Evolutionary conservation across 139 green algal genomes (phyloP).

Genomic region (Chlorella ohadii): DNA sequence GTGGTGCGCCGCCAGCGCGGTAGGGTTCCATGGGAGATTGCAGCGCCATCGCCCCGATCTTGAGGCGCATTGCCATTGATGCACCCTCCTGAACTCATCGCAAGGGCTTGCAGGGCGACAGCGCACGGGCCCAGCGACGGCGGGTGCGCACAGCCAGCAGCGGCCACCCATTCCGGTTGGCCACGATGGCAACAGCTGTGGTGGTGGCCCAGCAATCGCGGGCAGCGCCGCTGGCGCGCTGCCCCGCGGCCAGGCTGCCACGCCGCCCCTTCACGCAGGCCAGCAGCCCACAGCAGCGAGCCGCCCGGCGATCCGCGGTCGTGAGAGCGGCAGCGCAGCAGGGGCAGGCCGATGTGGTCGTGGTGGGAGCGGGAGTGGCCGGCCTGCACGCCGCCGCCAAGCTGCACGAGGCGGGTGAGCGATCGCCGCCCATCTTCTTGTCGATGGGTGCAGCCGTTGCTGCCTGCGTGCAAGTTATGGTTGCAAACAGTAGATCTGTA

Average conservation of each 20-base stretch:
- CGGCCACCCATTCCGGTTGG: no score
- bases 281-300: neutral
- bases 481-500: no score
- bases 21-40: no score
- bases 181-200: no score
- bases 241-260: neutral
- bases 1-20: no score
- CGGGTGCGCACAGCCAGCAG: no score
- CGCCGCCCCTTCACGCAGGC: neutral
- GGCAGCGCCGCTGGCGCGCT: neutral
- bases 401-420: constrained; percentile 15
- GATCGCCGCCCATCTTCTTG: neutral
- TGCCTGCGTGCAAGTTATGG: neutral
- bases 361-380: constrained; percentile 19
- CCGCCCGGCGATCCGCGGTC: neutral
- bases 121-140: no score
- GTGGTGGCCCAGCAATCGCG: no score
- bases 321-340: neutral
- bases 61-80: no score
- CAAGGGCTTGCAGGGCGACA: no score
- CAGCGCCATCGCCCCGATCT: no score
- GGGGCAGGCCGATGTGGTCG: constrained; percentile 16
- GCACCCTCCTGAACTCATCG: no score
- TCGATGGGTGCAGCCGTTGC: neutral
- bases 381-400: constrained; percentile 15